Evolutionary conservation across 768 basidiomycete genomes (phyloP), one percentile per base, ranked within the genome.

Genomic region (Punctularia strigosozonata): DNA sequence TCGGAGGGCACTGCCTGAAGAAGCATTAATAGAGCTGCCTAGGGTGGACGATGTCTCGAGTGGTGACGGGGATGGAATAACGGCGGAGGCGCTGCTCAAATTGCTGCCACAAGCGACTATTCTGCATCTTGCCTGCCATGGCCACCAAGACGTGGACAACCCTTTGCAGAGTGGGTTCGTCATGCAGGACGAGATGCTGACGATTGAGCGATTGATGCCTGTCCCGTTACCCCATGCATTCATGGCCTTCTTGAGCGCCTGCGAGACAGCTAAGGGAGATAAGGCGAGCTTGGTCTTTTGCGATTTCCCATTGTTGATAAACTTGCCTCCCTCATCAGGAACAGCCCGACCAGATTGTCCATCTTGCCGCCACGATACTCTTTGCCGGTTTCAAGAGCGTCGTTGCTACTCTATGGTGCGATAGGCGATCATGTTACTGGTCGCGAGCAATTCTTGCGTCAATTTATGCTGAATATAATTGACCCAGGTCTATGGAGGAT

Each of bases 51-150:
- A n/a, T n/a, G 10, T 19, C 10, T 10, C 10, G 8, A 8, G 10
- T 8, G 10, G 10, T 10, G 20, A 10, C 10, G 18, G 10, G n/a
- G n/a, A n/a, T n/a, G n/a, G n/a, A 8, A 8, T 8, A 10, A 34
- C 8, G 20, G 33, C 33, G 10, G 20, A 10, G 12, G 8, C 8
- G 19, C 10, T 34, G 10, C 33, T 34, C 18, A 19, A 20, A 10
- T 8, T 8, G 10, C n/a, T n/a, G n/a, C n/a, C n/a, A n/a, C n/a
- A n/a, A n/a, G n/a, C n/a, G n/a, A n/a, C n/a, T 8, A 10, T 10
- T 12, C 19, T 46, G 6, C 47, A 46, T 35, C n/a, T 48, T 35
- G 46, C 46, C 21, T 48, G 40, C 18, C 47, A 48, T 30, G 47
- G 47, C 12, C 18, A 23, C 15, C 47, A 48, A 19, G 45, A 46